Conservation (phyloP, 2,329 filamentous ascomycete species). For the Clarireedia sp. region DNA sequence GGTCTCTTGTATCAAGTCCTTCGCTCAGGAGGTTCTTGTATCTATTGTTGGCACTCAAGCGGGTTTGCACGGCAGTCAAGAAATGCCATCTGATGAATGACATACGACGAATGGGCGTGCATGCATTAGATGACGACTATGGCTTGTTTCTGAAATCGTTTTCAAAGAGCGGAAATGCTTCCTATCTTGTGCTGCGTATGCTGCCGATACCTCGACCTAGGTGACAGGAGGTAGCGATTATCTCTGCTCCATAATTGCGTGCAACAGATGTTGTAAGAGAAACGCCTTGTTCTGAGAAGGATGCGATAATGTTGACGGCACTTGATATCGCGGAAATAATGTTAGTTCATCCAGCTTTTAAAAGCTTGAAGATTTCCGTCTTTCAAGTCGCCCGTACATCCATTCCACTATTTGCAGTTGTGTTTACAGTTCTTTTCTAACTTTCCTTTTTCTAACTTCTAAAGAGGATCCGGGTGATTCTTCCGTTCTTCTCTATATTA, state of each 20-base stretch:
- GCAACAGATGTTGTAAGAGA: neutral
- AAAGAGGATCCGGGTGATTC: slow-evolving; percentile 7
- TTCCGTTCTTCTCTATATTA: neutral
- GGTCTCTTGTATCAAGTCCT: no score
- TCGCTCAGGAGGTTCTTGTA: neutral
- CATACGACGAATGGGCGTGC: neutral
- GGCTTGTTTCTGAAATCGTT: neutral
- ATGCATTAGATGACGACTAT: neutral
- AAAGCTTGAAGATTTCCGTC: neutral
- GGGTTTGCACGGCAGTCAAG: neutral
- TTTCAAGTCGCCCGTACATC: neutral
- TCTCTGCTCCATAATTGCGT: neutral
- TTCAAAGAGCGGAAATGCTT: neutral
- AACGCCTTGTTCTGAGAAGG: neutral
- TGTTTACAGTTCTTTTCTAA: neutral
- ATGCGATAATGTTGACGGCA: neutral
- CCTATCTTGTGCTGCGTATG: neutral
- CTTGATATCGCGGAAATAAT: neutral
- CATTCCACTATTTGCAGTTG: neutral
- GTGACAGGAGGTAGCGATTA: neutral
- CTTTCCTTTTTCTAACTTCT: neutral
- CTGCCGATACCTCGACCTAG: neutral
- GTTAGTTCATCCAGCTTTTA: neutral
- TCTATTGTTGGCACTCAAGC: neutral
- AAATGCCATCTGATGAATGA: neutral